phyloP scores from a whole-genome alignment of 2,329 filamentous ascomycete species.

The Aureobasidium zeae region DNA sequence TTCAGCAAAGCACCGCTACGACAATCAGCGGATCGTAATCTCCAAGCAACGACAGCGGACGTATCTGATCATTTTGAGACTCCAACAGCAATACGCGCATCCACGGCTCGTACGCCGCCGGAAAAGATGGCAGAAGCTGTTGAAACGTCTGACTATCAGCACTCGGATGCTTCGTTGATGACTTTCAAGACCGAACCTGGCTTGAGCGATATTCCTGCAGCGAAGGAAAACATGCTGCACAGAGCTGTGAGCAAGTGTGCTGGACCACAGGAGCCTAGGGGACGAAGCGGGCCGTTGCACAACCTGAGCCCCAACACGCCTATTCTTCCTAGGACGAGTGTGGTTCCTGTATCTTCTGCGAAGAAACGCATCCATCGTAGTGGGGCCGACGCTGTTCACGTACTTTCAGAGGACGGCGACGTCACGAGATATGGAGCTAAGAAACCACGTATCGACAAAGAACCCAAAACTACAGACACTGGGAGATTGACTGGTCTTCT shows the following conservation, averaged over 20 bases:
- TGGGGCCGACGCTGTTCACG: slow-evolving; percentile 10
- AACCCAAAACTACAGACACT: slow-evolving; percentile 2
- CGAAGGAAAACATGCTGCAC: neutral
- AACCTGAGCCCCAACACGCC: slow-evolving; percentile 20
- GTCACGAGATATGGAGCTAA: neutral
- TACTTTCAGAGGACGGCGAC: slow-evolving; percentile 17
- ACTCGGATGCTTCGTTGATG: neutral
- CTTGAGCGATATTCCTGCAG: neutral
- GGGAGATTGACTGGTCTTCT: slow-evolving; percentile 1
- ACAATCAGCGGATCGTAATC: neutral
- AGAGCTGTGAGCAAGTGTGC: slow-evolving; percentile 1
- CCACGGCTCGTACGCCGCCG: neutral
- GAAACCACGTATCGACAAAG: slow-evolving; percentile 4
- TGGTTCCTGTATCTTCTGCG: neutral
- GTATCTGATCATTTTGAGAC: neutral
- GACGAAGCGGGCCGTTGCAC: slow-evolving; percentile 16
- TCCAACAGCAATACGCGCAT: neutral
- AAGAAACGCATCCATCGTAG: slow-evolving; percentile 7
- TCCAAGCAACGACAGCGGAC: neutral
- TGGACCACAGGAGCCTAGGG: neutral
- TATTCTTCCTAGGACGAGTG: slow-evolving; percentile 16
- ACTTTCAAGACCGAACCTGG: slow-evolving; percentile 10
- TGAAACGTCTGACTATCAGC: neutral
- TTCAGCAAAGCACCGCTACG: neutral
- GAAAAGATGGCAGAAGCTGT: too few relatives aligned